These are phyloP conservation scores for Physaria fendleri DNA, from an alignment of 345 rosid species.

Conservation along the genomic window DNA sequence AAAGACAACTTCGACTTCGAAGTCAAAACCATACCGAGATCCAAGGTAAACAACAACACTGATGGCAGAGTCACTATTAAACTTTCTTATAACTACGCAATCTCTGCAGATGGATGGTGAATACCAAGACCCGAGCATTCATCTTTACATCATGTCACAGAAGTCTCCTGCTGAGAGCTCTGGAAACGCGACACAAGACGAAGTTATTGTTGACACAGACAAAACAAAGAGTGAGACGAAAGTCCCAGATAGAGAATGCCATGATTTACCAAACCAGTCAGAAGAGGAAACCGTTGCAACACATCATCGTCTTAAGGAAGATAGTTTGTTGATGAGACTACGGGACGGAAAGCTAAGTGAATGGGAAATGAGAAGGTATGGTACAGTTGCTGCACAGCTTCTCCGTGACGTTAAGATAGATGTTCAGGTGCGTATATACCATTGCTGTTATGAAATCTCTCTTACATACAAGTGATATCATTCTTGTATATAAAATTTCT, in stretches of 20 bases:
- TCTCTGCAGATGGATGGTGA: slow-evolving; percentile 62
- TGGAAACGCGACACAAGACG: slow-evolving; percentile 20
- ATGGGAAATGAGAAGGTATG: slow-evolving; percentile 90
- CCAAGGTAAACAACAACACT: slow-evolving; percentile 47
- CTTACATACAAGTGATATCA: background rate
- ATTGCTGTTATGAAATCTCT: background rate
- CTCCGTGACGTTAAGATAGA: slow-evolving; percentile 64
- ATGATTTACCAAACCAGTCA: background rate
- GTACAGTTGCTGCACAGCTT: slow-evolving; percentile 87
- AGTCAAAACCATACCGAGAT: slow-evolving; percentile 62
- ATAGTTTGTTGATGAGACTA: slow-evolving; percentile 30
- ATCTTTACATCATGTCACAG: slow-evolving; percentile 66
- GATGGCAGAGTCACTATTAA: background rate
- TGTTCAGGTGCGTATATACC: slow-evolving; percentile 16
- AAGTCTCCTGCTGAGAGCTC: slow-evolving; percentile 33
- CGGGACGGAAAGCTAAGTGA: slow-evolving; percentile 55
- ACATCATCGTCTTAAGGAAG: slow-evolving; percentile 25
- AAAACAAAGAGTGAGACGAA: slow-evolving; percentile 20
- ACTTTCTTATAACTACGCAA: background rate
- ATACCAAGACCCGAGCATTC: slow-evolving; percentile 88
- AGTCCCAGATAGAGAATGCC: slow-evolving; percentile 1
- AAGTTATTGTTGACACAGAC: slow-evolving; percentile 19
- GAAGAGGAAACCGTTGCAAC: slow-evolving; percentile 18
- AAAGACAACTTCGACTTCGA: slow-evolving; percentile 66
- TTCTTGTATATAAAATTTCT: background rate